A percentile compares a stretch with the other conserved stretches of the same genome.
These are phyloP conservation scores for Beauveria asiatica DNA, from an alignment of 2,329 filamentous ascomycete species.

Conservation along the genomic window DNA sequence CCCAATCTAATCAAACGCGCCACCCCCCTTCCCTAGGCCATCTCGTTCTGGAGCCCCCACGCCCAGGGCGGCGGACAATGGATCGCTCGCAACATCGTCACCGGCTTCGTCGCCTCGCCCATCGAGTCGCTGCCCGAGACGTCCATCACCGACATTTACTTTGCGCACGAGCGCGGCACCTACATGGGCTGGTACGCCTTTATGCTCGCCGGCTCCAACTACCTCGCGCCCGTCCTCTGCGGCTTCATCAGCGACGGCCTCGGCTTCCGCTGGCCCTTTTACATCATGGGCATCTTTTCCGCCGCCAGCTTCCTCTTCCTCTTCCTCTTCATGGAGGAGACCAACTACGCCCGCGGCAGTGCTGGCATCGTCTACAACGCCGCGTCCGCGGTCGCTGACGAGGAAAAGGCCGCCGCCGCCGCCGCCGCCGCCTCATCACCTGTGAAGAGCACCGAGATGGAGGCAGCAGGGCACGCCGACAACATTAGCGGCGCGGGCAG, in stretches of 20 bases:
- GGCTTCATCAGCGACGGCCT: constrained; percentile 35
- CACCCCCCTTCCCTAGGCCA: not conserved
- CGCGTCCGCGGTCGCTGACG: not conserved
- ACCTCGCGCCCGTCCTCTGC: constrained; percentile 35
- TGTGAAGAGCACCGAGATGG: not conserved
- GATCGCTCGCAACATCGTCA: constrained; percentile 36
- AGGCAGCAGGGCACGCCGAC: not conserved
- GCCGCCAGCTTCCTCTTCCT: constrained; percentile 27
- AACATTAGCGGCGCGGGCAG: not conserved
- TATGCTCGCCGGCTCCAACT: constrained; percentile 30
- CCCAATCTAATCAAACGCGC: too few species aligned
- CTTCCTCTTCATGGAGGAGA: constrained; percentile 54
- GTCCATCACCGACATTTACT: constrained; percentile 33
- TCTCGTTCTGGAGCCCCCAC: constrained; percentile 26
- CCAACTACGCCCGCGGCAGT: constrained; percentile 37
- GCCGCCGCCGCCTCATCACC: too few species aligned
- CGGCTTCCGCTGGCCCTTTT: constrained; percentile 35
- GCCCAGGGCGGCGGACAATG: constrained; percentile 32
- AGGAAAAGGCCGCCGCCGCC: not conserved
- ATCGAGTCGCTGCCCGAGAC: constrained; percentile 39
- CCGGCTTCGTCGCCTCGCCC: constrained; percentile 35
- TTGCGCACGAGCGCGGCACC: constrained; percentile 34
- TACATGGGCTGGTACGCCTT: constrained; percentile 36
- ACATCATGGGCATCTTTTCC: constrained; percentile 32
- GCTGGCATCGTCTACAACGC: constrained; percentile 5